Evolutionary conservation across 2,329 filamentous ascomycete genomes (phyloP), one percentile per base, ranked within the genome.

Genomic region (Mycogone perniciosa): DNA sequence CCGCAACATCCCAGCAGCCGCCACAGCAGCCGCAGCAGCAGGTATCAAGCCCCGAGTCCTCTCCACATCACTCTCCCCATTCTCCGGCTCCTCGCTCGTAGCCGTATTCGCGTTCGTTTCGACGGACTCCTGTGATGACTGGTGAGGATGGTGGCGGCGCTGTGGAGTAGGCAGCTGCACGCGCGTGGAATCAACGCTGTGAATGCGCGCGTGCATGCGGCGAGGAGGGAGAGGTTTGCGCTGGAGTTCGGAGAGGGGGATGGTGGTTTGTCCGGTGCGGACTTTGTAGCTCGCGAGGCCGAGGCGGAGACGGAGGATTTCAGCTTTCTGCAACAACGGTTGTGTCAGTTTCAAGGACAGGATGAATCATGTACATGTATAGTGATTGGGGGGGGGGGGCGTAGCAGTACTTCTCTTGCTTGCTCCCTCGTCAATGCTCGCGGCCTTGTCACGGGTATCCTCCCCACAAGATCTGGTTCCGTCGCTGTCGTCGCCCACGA

Each of bases 201-300:
- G 33, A 35, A 35, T 35, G 33, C 33, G 33, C 6, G 62, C 58
- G 35, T 59, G 57, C 51, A 11, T 62, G 61, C 20, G 60, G 37
- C 55, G 56, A 11, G 55, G 52, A 20, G 56, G 57, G 10, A 70
- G 57, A 5, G 66, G 67, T 44, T 61, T 64, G 30, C 51, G 62
- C 59, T 82, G 71, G 20, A 89, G 72, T 42, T 79, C 69, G 50
- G 82, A 74, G 54, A 88, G 76, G 1, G 85, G 83, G 30, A 87
- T 75, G 51, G 79, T 71, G 48, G 82, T 77, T 67, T 91, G 87
- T 53, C 86, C 82, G 2, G 86, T 90, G 51, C 77, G 78, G 57
- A 91, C 74, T 68, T 90, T 90, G 73, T 89, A 90, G 61, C 79
- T 79, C 10, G 85, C 87, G 20, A 89, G 77, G 30, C 79, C 76